These are phyloP conservation scores for Ambispora gerdemannii DNA, from an alignment of 192 early-diverging fungal genomes.

Conservation along the genomic window DNA sequence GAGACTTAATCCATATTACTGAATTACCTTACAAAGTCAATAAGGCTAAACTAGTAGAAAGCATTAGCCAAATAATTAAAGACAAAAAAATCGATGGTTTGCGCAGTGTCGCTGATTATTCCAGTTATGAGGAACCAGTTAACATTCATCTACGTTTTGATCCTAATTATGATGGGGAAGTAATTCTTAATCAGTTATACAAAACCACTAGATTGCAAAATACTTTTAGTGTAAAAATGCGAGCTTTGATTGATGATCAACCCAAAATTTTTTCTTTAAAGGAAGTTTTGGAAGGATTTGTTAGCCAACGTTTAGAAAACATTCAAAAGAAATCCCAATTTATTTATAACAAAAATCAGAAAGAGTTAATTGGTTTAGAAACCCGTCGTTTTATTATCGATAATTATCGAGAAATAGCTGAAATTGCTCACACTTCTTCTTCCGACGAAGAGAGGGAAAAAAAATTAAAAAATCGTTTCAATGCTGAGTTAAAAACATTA, in stretches of 20 bases:
- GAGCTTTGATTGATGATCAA: conserved; percentile 17
- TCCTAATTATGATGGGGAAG: conserved; percentile 18
- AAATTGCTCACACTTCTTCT: neutral
- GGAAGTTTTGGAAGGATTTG: conserved; percentile 16
- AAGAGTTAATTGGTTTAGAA: conserved; percentile 21
- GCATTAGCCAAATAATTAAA: conserved; percentile 18
- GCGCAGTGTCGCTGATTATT: neutral
- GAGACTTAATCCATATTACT: neutral
- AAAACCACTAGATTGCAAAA: conserved; percentile 11
- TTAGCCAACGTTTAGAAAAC: conserved; percentile 3
- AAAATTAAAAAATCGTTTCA: neutral
- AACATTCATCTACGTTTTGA: conserved; percentile 19
- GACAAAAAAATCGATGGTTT: conserved; percentile 1
- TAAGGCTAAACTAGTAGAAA: neutral
- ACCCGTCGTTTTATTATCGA: conserved; percentile 15
- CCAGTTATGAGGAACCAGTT: conserved; percentile 13
- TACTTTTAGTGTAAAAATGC: conserved; percentile 18
- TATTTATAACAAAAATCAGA: conserved; percentile 18
- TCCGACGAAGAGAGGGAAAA: neutral
- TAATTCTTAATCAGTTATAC: conserved; percentile 24
- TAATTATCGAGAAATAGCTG: conserved; percentile 3
- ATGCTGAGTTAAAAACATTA: neutral
- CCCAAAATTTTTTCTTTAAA: conserved; percentile 20
- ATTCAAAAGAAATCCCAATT: conserved; percentile 20
- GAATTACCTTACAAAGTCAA: conserved; percentile 14